Conservation (phyloP, 305 asterid genomes). For the Fraxinus sp. region DNA sequence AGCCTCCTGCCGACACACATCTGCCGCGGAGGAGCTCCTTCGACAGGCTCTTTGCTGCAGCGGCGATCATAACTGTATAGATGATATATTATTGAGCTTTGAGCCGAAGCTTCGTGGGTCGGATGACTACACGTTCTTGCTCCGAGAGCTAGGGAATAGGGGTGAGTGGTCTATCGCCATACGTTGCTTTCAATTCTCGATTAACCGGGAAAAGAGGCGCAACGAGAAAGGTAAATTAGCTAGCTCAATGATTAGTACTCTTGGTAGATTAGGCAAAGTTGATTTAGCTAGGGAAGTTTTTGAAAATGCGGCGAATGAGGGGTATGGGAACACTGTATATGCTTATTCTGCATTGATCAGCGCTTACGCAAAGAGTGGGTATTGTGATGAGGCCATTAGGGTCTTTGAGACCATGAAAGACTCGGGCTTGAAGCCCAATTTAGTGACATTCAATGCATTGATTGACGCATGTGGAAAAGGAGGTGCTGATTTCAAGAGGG, state of each 20-base stretch:
- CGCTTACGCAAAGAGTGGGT: slow-evolving; percentile 91
- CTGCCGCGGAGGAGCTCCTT: slow-evolving; percentile 70
- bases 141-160: slow-evolving; percentile 79
- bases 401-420: slow-evolving; percentile 74
- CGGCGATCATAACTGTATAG: slow-evolving; percentile 40
- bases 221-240: slow-evolving; percentile 78
- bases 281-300: slow-evolving; percentile 76
- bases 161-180: slow-evolving; percentile 67
- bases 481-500: slow-evolving; percentile 85
- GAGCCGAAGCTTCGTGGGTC: slow-evolving; percentile 58
- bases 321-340: slow-evolving; percentile 86
- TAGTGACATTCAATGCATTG: slow-evolving; percentile 80
- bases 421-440: slow-evolving; percentile 81
- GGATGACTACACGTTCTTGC: slow-evolving; percentile 71
- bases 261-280: slow-evolving; percentile 84
- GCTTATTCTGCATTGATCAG: slow-evolving; percentile 84
- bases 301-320: slow-evolving; percentile 56
- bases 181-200: slow-evolving; percentile 75
- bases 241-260: slow-evolving; percentile 84
- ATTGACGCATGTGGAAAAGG: slow-evolving; percentile 97
- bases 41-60: slow-evolving; percentile 38
- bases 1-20: slow-evolving; percentile 60
- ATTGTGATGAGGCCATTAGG: slow-evolving; percentile 66
- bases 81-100: slow-evolving; percentile 39
- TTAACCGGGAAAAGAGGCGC: slow-evolving; percentile 49